Percentiles rank a stretch among this genome's conserved stretches.
These are phyloP conservation scores for button mushroom (Agaricus bisporus) DNA, from an alignment of 768 basidiomycete species.

Conservation along the genomic window DNA sequence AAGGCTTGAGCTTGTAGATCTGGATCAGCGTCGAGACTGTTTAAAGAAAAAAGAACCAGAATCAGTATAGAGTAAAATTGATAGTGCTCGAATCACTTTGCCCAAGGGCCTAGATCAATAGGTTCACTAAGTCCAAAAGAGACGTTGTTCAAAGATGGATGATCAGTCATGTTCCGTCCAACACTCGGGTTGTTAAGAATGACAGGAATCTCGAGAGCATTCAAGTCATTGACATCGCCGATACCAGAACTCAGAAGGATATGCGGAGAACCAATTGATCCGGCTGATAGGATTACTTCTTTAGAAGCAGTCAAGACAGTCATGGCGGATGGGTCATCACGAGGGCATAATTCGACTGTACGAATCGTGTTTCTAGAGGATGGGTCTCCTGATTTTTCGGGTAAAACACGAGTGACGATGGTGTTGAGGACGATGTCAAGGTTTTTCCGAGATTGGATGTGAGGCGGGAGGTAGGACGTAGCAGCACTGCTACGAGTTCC, in stretches of 20 bases:
- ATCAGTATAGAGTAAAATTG: no score
- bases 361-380: conserved; percentile 1
- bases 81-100: not conserved
- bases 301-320: conserved; percentile 8
- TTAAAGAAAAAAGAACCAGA: no score
- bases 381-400: not conserved
- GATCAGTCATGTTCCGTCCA: conserved; percentile 13
- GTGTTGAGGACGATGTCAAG: conserved; percentile 8
- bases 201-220: not conserved
- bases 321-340: not conserved
- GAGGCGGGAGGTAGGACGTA: conserved; percentile 7
- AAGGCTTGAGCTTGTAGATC: conserved; percentile 2
- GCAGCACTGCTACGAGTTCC: conserved; percentile 12
- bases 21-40: conserved; percentile 1
- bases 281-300: conserved; percentile 12
- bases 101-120: conserved; percentile 6
- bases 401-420: conserved; percentile 8
- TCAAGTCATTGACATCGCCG: conserved; percentile 3
- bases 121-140: not conserved
- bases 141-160: conserved; percentile 5
- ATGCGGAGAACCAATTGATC: conserved; percentile 10
- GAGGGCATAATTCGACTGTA: conserved; percentile 5
- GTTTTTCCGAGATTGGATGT: not conserved
- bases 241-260: conserved; percentile 15
- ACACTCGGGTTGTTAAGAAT: conserved; percentile 17